Conservation (phyloP, 371 early-diverging fungal species). For the Rhizomucor pusillus region DNA sequence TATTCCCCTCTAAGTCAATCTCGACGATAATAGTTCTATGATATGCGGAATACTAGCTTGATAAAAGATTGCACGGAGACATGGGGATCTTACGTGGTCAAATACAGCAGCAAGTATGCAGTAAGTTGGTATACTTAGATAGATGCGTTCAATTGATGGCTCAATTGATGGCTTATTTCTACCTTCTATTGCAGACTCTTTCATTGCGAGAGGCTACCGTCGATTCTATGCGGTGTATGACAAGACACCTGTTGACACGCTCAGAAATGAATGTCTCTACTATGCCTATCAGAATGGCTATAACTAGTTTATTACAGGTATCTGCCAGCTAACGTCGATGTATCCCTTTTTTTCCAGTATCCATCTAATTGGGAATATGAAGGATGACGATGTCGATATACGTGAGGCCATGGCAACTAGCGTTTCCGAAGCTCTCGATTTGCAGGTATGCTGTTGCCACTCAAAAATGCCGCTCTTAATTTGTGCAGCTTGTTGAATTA, state of each 20-base stretch:
- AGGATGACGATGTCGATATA: constrained; percentile 78
- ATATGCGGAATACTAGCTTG: constrained; percentile 12
- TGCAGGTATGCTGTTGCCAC: constrained; percentile 14
- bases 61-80: constrained; percentile 34
- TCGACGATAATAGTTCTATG: not conserved
- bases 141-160: not conserved
- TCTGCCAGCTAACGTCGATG: too few relatives aligned
- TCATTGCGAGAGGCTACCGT: constrained; percentile 59
- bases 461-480: not conserved
- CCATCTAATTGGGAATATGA: constrained; percentile 13
- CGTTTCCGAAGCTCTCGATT: constrained; percentile 51
- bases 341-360: too few relatives aligned
- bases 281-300: constrained; percentile 18
- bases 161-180: not conserved
- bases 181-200: constrained; percentile 32
- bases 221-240: constrained; percentile 46
- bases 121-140: constrained; percentile 15
- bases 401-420: constrained; percentile 56
- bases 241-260: constrained; percentile 25
- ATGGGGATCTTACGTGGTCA: constrained; percentile 46
- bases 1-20: not conserved
- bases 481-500: not conserved
- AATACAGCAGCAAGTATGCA: constrained; percentile 49
- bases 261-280: constrained; percentile 3
- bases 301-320: constrained; percentile 26